Evolutionary conservation across 2,329 filamentous ascomycete species (phyloP).

Genomic region (Microascus cirrosus): DNA sequence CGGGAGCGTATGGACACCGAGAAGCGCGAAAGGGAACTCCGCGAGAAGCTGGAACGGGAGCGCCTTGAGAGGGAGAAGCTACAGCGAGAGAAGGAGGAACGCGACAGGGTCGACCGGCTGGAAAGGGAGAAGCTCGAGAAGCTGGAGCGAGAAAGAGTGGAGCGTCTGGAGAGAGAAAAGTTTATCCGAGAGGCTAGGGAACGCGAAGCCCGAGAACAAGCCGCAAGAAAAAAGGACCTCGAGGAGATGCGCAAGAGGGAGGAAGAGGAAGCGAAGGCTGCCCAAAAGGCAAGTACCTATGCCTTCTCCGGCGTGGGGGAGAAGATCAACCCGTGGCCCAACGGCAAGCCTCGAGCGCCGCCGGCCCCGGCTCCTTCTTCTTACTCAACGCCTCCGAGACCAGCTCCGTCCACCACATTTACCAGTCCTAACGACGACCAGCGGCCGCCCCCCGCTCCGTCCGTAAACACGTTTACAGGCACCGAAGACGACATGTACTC

Average conservation of each 20-base stretch:
- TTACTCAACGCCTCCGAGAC: conserved; percentile 13
- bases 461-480: conserved; percentile 46
- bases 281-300: conserved; percentile 29
- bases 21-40: conserved; percentile 19
- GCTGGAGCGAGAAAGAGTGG: conserved; percentile 13
- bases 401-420: conserved; percentile 14
- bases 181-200: conserved; percentile 27
- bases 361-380: conserved; percentile 17
- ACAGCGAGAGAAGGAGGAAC: conserved; percentile 12
- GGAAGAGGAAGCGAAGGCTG: conserved; percentile 17
- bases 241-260: conserved; percentile 11
- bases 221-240: conserved; percentile 20
- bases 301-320: conserved; percentile 57
- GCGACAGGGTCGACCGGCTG: conserved; percentile 1
- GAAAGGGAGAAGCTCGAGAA: conserved; percentile 17
- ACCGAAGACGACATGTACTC: conserved; percentile 56
- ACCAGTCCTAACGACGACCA: conserved; percentile 11
- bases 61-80: conserved; percentile 17
- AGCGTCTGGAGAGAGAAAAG: conserved; percentile 31
- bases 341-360: conserved; percentile 35
- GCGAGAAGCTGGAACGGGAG: conserved; percentile 21
- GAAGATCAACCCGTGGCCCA: conserved; percentile 60
- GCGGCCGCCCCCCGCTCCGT: conserved; percentile 30
- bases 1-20: conserved; percentile 8
- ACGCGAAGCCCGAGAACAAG: conserved; percentile 22